These are phyloP conservation scores for Limonium bicolor DNA, from an alignment of 148 eudicot species.

Conservation along the genomic window DNA sequence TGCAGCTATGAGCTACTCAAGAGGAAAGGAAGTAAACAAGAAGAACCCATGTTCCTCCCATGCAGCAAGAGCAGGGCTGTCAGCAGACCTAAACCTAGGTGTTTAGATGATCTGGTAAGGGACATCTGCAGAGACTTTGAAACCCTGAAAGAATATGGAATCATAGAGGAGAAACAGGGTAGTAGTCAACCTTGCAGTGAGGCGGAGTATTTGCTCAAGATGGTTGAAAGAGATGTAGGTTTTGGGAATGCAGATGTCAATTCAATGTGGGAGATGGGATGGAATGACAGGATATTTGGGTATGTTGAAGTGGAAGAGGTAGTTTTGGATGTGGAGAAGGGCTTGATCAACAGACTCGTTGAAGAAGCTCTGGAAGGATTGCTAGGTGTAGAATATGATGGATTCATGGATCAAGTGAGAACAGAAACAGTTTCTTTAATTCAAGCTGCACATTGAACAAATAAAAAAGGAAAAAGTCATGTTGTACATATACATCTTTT, in stretches of 20 bases:
- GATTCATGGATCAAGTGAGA: too few species aligned
- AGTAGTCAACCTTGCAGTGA: constrained; percentile 20
- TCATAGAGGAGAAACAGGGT: too few species aligned
- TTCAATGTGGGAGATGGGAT: constrained; percentile 77
- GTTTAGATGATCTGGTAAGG: constrained; percentile 64
- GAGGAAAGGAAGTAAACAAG: constrained; percentile 52
- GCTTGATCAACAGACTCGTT: constrained; percentile 38
- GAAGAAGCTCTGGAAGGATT: constrained; percentile 35
- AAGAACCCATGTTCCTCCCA: constrained; percentile 34
- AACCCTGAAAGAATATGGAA: constrained; percentile 24
- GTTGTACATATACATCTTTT: too few species aligned
- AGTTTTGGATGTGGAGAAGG: constrained; percentile 38
- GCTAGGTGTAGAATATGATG: too few species aligned
- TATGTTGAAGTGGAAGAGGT: constrained; percentile 41
- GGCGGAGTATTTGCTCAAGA: constrained; percentile 28
- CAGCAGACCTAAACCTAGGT: constrained; percentile 10
- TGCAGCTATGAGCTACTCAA: constrained; percentile 58
- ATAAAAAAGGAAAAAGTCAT: too few species aligned
- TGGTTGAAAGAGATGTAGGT: constrained; percentile 51
- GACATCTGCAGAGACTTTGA: constrained; percentile 41
- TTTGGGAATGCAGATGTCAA: constrained; percentile 33
- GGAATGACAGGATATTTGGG: constrained; percentile 35
- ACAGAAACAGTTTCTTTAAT: too few species aligned
- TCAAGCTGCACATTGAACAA: too few species aligned
- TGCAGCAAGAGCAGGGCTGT: constrained; percentile 7